Percentiles rank a stretch among this genome's conserved stretches.
Evolutionary conservation across 169 alveolate species (phyloP).

Genomic region (Eimeria maxima): DNA sequence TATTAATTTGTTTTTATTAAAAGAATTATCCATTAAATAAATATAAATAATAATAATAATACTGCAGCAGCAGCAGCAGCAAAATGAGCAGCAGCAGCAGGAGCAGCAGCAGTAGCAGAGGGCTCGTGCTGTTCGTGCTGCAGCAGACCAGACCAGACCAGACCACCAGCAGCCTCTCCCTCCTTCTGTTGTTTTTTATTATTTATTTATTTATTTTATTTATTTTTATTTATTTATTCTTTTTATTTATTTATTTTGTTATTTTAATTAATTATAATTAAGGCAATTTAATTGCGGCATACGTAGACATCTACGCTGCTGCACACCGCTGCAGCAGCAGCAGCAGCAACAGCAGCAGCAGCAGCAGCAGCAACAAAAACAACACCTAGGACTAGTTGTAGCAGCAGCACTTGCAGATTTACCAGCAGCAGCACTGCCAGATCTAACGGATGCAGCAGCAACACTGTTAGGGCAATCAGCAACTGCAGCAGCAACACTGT

Average conservation of each 20-base stretch:
- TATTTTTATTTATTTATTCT: too few relatives aligned
- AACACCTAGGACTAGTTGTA: too few relatives aligned
- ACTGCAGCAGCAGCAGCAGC: background rate
- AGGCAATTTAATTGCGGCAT: background rate
- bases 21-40: background rate
- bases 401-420: too few relatives aligned
- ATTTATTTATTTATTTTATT: too few relatives aligned
- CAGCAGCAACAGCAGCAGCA: background rate
- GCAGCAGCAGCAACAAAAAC: too few relatives aligned
- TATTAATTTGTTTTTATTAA: background rate
- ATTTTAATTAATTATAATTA: background rate
- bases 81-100: too few relatives aligned
- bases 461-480: background rate
- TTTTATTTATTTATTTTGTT: background rate
- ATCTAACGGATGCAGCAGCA: background rate
- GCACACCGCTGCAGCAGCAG: too few relatives aligned
- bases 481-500: background rate
- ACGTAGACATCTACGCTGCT: background rate
- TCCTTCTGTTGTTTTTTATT: too few relatives aligned
- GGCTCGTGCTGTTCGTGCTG: too few relatives aligned
- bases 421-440: too few relatives aligned
- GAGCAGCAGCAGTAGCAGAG: too few relatives aligned
- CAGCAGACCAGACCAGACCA: slow-evolving; percentile 1
- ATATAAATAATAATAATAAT: background rate
- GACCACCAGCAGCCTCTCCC: too few relatives aligned